Evolutionary conservation across 768 basidiomycete genomes (phyloP).

Genomic region (Termitomyces eurrhizus): DNA sequence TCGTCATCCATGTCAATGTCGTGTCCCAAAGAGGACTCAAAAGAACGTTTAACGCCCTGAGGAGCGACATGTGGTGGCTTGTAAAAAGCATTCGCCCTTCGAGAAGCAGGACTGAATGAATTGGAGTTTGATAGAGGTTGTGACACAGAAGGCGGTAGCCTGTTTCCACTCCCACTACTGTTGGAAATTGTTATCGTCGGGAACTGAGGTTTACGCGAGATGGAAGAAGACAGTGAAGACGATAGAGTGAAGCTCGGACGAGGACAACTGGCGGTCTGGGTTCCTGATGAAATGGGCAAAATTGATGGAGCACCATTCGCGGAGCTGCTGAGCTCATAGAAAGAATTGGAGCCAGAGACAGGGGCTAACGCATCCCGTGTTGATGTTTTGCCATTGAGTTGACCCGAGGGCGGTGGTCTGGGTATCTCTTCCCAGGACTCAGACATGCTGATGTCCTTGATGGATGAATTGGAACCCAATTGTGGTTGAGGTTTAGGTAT

Average conservation of each 20-base stretch:
- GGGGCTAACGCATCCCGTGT: neutral
- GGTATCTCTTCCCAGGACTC: conserved; percentile 66
- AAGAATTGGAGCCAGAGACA: conserved; percentile 17
- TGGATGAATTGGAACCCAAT: conserved; percentile 5
- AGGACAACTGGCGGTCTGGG: conserved; percentile 6
- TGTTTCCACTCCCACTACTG: conserved; percentile 2
- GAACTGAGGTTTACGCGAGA: conserved; percentile 3
- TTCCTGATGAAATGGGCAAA: conserved; percentile 12
- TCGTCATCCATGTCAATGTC: conserved; percentile 5
- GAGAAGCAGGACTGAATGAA: conserved; percentile 47
- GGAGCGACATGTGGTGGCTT: conserved; percentile 37
- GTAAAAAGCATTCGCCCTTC: conserved; percentile 64
- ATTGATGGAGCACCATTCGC: conserved; percentile 21
- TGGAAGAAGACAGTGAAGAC: conserved; percentile 9
- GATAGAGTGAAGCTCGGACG: conserved; percentile 27
- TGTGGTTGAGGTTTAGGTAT: conserved; percentile 7
- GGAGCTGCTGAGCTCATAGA: conserved; percentile 14
- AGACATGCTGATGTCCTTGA: conserved; percentile 33
- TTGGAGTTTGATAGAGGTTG: conserved; percentile 1
- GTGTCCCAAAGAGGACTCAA: conserved; percentile 16
- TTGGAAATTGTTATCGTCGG: neutral
- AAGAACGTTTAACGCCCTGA: conserved; percentile 31
- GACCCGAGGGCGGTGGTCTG: conserved; percentile 9
- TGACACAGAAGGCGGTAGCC: conserved; percentile 1
- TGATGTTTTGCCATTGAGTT: conserved; percentile 7